Percentiles rank a stretch among this genome's conserved stretches.
phyloP scores from a whole-genome alignment of 2,329 filamentous ascomycete genomes.

The Magnaporthales sp. region DNA sequence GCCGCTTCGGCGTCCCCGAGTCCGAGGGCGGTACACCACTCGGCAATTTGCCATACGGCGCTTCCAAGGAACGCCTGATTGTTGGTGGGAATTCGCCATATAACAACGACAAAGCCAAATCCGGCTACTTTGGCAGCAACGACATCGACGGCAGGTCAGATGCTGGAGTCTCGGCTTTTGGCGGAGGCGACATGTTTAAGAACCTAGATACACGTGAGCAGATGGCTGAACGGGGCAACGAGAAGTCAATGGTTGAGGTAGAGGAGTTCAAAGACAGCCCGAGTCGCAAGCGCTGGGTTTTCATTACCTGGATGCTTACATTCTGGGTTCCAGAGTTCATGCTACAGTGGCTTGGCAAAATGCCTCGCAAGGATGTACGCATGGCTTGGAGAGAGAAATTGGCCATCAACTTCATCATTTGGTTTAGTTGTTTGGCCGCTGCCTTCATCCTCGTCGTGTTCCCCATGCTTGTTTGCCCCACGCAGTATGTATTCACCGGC shows the following conservation, averaged over 20 bases:
- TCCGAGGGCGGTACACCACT: constrained; percentile 54
- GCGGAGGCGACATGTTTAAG: constrained; percentile 94
- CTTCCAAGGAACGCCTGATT: constrained; percentile 51
- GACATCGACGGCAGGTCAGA: constrained; percentile 84
- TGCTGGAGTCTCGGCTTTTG: constrained; percentile 82
- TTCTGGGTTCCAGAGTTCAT: constrained; percentile 81
- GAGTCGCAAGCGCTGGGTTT: constrained; percentile 85
- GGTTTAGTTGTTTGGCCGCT: constrained; percentile 69
- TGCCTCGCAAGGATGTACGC: constrained; percentile 87
- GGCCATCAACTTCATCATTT: constrained; percentile 96
- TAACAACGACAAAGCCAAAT: constrained; percentile 62
- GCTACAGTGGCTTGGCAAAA: constrained; percentile 68
- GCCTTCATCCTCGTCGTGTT: constrained; percentile 81
- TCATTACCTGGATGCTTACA: constrained; percentile 73
- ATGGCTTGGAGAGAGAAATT: constrained; percentile 95
- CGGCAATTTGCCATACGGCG: constrained; percentile 47
- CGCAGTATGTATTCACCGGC: constrained; percentile 76
- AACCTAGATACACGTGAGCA: constrained; percentile 90
- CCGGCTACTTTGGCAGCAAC: constrained; percentile 70
- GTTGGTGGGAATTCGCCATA: constrained; percentile 28
- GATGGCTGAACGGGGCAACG: constrained; percentile 90
- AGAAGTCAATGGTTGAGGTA: constrained; percentile 82
- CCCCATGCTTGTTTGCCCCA: constrained; percentile 82
- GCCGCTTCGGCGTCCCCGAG: constrained; percentile 45
- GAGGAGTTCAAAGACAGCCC: constrained; percentile 72